Base-by-base conservation (phyloP, 352 stramenopile genomes). In the Plasmopara muralis region DNA sequence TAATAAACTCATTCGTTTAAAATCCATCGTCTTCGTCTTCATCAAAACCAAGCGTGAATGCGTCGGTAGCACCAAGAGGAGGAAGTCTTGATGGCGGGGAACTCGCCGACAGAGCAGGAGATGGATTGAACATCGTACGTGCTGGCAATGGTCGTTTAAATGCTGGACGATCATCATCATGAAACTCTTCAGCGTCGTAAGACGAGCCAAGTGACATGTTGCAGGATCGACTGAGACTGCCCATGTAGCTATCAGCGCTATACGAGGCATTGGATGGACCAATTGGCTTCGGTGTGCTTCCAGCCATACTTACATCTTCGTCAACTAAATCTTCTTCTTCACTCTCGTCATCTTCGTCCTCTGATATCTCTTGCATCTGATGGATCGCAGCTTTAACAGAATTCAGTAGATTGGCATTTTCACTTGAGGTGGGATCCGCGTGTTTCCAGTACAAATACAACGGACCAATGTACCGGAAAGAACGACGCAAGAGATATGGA, bases 391-490 rank as follows among this genome's bases (percentile, higher is more conserved):
- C 59, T 49, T 88, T 85, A 7, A 89, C 71, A 16, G 62, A 62
- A 46, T 77, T 66, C n/a, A 90, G 55, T 25, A 74, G 59, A 7
- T 87, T 71, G 16, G 58, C 66, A 52, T 93, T 90, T 38, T 87
- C 78, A 48, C 69, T 78, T 15, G 74, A 85, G 4, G 71, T 88
- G 39, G 83, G 83, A 42, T 93, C 83, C 18, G 77, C 83, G 45
- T 93, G 80, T 62, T 96, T 91, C 95, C 95, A 98, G 66, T 97
- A 95, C 47, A 95, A 67, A 62, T 98, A 98, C 50, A 95, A 79
- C 33, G 85, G 83, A 5, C 93, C 86, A 44, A 99, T 91, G 60
- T 88, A 97, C 20, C 68, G 73, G 63, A 97, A 96, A 16, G 93
- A 98, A 30, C 83, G 80, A 15, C 93, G 77, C 28, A 99, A 64